A percentile compares a stretch with the other conserved stretches of the same genome.
Conservation (phyloP, 805 yeast species). For the Saturnispora kantuleensis region DNA sequence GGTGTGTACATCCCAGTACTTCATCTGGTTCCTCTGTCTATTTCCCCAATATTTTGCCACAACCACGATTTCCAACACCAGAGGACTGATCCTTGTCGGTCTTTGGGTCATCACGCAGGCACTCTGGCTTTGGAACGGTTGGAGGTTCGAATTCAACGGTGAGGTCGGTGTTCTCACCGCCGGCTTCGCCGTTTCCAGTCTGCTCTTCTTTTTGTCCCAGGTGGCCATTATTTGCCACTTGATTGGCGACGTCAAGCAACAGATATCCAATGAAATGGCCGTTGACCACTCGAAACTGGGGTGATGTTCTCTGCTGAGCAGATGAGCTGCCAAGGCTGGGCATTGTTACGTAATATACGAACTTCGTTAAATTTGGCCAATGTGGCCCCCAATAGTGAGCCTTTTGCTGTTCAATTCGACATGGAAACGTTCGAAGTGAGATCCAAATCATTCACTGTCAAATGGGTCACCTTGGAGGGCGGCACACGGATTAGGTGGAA, state of each 20-base stretch:
- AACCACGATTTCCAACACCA: constrained; percentile 28
- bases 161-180: constrained; percentile 22
- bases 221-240: constrained; percentile 14
- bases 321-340: background rate
- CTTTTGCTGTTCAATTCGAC: background rate
- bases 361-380: background rate
- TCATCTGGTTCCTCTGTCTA: constrained; percentile 86
- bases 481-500: constrained; percentile 66
- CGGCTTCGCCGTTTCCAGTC: constrained; percentile 20
- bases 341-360: background rate
- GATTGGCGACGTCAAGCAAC: constrained; percentile 13
- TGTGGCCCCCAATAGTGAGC: no score
- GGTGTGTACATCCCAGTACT: constrained; percentile 90
- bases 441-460: constrained; percentile 77
- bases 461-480: constrained; percentile 79
- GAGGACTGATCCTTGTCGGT: constrained; percentile 33
- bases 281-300: background rate
- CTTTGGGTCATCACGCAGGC: constrained; percentile 70
- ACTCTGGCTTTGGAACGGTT: constrained; percentile 71
- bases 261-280: background rate
- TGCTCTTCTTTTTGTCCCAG: constrained; percentile 22
- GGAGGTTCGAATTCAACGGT: constrained; percentile 73
- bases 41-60: constrained; percentile 60
- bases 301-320: background rate
- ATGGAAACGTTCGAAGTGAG: constrained; percentile 92